These are phyloP conservation scores for Microsporum ferrugineum DNA, from an alignment of 2,329 filamentous ascomycete genomes.

Conservation along the genomic window DNA sequence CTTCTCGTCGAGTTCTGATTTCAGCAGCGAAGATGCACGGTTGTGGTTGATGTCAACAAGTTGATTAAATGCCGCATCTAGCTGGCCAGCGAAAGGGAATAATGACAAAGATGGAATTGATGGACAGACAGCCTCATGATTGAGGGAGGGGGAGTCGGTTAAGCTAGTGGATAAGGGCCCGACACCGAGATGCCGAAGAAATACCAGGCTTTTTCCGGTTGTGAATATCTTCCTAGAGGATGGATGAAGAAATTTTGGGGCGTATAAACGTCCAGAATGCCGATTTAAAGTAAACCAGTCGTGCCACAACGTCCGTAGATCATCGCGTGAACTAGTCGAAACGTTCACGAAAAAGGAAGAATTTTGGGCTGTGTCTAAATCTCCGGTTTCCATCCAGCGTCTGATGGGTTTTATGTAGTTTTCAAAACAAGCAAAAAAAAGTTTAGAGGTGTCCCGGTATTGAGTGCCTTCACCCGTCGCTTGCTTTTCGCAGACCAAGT, in stretches of 20 bases:
- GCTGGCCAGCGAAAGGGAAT: constrained; percentile 50
- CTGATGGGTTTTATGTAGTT: constrained; percentile 72
- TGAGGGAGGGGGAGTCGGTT: constrained; percentile 27
- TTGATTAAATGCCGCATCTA: constrained; percentile 57
- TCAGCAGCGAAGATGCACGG: constrained; percentile 55
- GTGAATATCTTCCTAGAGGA: constrained; percentile 65
- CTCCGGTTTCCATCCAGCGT: constrained; percentile 73
- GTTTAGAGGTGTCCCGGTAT: constrained; percentile 52
- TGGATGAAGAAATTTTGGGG: constrained; percentile 63
- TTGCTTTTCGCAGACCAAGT: constrained; percentile 58
- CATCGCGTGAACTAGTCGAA: constrained; percentile 40
- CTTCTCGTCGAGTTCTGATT: constrained; percentile 53
- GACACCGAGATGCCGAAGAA: constrained; percentile 60
- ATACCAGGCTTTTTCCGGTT: constrained; percentile 76
- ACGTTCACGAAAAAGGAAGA: constrained; percentile 66
- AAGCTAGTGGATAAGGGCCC: constrained; percentile 17
- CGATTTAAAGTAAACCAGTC: constrained; percentile 57
- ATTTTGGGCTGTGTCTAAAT: constrained; percentile 49
- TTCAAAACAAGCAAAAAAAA: constrained; percentile 73
- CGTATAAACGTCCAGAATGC: constrained; percentile 48
- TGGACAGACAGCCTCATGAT: constrained; percentile 28
- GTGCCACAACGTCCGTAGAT: constrained; percentile 61
- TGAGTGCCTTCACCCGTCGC: constrained; percentile 51
- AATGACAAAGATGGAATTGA: constrained; percentile 24
- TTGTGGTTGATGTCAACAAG: constrained; percentile 69